Conservation (phyloP, 352 stramenopile genomes). For the Globisporangium viniferum region DNA sequence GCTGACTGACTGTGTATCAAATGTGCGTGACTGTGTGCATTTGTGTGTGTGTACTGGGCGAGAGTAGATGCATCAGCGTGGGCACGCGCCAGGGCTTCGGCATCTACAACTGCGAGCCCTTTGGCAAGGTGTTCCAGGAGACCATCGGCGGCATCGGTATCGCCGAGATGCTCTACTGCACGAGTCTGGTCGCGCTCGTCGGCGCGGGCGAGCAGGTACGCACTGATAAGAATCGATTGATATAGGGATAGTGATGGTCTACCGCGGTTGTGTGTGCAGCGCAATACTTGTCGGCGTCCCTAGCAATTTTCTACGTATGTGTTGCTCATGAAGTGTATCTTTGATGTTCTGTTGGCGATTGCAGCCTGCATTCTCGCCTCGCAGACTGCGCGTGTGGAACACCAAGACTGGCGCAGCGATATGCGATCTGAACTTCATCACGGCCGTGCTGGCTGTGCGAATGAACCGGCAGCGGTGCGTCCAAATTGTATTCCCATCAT, state of each 20-base stretch:
- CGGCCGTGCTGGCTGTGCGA: constrained; percentile 83
- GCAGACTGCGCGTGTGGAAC: constrained; percentile 90
- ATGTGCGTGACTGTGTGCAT: constrained; percentile 5
- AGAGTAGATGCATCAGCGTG: constrained; percentile 84
- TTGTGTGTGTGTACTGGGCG: neutral
- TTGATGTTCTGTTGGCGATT: neutral
- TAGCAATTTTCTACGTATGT: neutral
- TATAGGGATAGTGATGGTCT: neutral
- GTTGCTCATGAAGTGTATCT: neutral
- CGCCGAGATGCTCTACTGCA: constrained; percentile 93
- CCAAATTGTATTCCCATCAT: neutral
- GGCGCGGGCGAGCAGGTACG: constrained; percentile 84
- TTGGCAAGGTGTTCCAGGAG: constrained; percentile 87
- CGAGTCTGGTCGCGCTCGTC: constrained; percentile 90
- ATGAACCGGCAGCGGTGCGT: constrained; percentile 88
- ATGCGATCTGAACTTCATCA: constrained; percentile 92
- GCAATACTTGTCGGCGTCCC: neutral
- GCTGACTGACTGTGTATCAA: neutral
- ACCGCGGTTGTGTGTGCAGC: neutral
- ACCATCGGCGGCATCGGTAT: constrained; percentile 87
- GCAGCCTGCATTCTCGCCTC: constrained; percentile 88
- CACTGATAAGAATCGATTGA: neutral
- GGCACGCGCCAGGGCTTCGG: constrained; percentile 83
- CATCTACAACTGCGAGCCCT: constrained; percentile 92
- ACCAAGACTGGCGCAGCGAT: constrained; percentile 88